Conservation (phyloP, 495 filamentous ascomycete species). For the Monascus purpureus region DNA sequence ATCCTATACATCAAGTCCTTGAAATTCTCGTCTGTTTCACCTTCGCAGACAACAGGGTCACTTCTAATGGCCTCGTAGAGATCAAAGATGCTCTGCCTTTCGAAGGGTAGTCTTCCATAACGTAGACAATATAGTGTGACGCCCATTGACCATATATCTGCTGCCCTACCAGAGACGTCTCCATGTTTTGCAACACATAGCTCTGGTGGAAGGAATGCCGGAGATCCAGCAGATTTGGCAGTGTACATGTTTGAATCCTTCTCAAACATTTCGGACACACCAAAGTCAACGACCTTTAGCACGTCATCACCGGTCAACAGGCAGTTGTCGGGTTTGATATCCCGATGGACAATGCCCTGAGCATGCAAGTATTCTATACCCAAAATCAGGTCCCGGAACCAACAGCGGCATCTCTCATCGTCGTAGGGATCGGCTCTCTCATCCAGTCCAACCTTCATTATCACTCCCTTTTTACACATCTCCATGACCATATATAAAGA, state of each 20-base stretch:
- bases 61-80: slow-evolving; percentile 78
- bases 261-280: slow-evolving; percentile 96
- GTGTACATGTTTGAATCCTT: slow-evolving; percentile 83
- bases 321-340: slow-evolving; percentile 97
- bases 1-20: slow-evolving; percentile 52
- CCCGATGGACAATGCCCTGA: slow-evolving; percentile 89
- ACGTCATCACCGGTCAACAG: slow-evolving; percentile 81
- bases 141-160: slow-evolving; percentile 98
- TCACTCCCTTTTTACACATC: slow-evolving; percentile 95
- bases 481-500: slow-evolving; percentile 97
- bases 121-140: slow-evolving; percentile 86
- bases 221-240: slow-evolving; percentile 86
- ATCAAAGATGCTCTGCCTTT: slow-evolving; percentile 60
- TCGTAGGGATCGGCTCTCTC: slow-evolving; percentile 72
- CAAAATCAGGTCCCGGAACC: slow-evolving; percentile 91
- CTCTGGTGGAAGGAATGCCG: slow-evolving; percentile 90
- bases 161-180: slow-evolving; percentile 73
- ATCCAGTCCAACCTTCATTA: slow-evolving; percentile 92
- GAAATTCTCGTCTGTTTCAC: slow-evolving; percentile 41
- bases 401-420: slow-evolving; percentile 69
- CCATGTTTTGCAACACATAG: slow-evolving; percentile 82
- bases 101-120: slow-evolving; percentile 80
- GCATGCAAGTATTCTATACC: slow-evolving; percentile 95
- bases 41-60: slow-evolving; percentile 35
- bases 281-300: slow-evolving; percentile 95